Base-by-base conservation (phyloP, 768 basidiomycete species). In the Podaxis pistillaris region DNA sequence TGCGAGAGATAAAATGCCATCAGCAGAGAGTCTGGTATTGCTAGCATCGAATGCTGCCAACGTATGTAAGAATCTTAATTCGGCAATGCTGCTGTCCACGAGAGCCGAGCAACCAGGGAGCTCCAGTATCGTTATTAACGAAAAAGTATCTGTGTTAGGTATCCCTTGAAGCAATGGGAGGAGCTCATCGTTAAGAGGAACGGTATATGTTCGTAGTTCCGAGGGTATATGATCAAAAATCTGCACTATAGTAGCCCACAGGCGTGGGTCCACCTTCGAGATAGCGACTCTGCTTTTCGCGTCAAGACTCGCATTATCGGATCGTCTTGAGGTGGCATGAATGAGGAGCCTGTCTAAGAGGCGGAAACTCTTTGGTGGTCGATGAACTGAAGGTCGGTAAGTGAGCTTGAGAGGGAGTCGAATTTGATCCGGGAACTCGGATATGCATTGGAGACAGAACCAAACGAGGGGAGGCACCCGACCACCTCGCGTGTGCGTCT, bases 1-100 rank as follows among this genome's bases (percentile, higher is more conserved):
- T 0, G 84, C 72, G 11, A 93, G 79, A 4, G 76, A 69, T 37
- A 76, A 78, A 54, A 91, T 69, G 12, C 84, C 88, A 65, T 81
- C 79, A 2, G 81, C 67, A 2, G 83, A 82, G 40, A 93, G 66
- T 1, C 64, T 26, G 1, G 86, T 88, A 9, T 71, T 74, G 53
- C 85, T 86, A 22, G 83, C 81, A 70, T 93, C 90, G n/a, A 93
- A 75, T 0, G 86, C 91, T 46, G 74, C 68, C 19, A 93, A 76
- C 5, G 78, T 76, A 66, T 83, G 83, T 5, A 93, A 78, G 9
- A 72, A 66, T 30, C 79, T 81, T 30, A 92, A 75, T 8, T 74
- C 69, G 44, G 78, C 61, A 26, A 90, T 77, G 52, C 80, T 82
- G 26, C 81, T 73, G 70, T 93, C 91, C 28, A 78, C 83, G 0